These are phyloP conservation scores for Komagataella populi DNA, from an alignment of 805 yeast species.

Conservation along the genomic window DNA sequence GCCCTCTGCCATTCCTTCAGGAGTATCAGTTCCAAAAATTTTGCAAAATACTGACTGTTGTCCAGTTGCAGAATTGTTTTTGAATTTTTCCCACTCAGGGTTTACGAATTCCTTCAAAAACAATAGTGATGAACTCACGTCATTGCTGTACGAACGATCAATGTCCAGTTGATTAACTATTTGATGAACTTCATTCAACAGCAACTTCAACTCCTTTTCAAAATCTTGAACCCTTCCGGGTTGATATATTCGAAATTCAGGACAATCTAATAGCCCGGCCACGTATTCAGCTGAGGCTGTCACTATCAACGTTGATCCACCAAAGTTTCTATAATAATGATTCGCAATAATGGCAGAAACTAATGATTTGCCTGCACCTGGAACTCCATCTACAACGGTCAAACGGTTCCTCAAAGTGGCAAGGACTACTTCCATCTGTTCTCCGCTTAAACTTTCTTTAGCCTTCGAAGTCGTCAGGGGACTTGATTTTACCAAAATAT, in stretches of 20 bases:
- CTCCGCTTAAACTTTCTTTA: background rate
- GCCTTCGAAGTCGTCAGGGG: background rate
- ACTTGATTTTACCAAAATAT: background rate
- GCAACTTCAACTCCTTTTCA: background rate
- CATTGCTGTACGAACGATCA: background rate
- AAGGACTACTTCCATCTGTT: conserved; percentile 14
- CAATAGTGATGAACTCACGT: background rate
- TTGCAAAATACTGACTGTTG: background rate
- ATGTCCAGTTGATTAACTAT: background rate
- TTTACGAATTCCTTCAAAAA: background rate
- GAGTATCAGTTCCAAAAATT: background rate
- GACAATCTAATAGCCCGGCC: background rate
- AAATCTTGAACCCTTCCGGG: background rate
- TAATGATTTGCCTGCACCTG: conserved; percentile 19
- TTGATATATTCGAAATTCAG: background rate
- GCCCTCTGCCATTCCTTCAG: background rate
- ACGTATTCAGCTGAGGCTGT: background rate
- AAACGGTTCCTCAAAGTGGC: conserved; percentile 9
- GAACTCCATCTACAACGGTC: conserved; percentile 9
- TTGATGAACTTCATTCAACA: background rate
- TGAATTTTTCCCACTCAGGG: background rate
- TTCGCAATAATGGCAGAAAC: conserved; percentile 11
- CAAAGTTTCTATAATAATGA: conserved; percentile 9
- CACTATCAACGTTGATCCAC: conserved; percentile 14
- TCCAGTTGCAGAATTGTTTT: background rate